Conservation (phyloP, 2,329 filamentous ascomycete genomes). For the Colletotrichum sp. region DNA sequence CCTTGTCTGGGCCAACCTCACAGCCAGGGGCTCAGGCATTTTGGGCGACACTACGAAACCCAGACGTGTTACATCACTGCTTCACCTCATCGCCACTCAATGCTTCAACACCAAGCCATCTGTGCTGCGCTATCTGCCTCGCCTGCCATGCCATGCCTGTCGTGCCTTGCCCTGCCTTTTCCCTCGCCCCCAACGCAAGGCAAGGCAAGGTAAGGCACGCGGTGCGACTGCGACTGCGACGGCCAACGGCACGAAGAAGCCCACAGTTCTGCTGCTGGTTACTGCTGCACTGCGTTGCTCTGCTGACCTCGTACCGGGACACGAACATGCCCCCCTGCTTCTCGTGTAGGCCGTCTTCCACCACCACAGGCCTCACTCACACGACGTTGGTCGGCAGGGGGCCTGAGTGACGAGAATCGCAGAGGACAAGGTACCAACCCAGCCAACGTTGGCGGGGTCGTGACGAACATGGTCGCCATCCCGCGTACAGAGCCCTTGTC, state of each 20-base stretch:
- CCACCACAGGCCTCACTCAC: background rate
- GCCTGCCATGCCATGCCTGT: background rate
- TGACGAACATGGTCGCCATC: constrained; percentile 7
- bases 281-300: background rate
- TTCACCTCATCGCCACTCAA: constrained; percentile 39
- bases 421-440: background rate
- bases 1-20: constrained; percentile 10
- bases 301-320: background rate
- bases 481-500: background rate
- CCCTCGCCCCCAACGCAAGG: background rate
- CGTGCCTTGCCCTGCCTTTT: background rate
- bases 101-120: constrained; percentile 23
- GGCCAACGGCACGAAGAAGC: background rate
- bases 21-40: constrained; percentile 18
- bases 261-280: background rate
- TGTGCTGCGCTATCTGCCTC: background rate
- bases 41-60: constrained; percentile 41
- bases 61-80: constrained; percentile 51
- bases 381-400: background rate
- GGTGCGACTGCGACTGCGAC: background rate
- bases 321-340: background rate
- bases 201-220: background rate
- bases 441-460: background rate
- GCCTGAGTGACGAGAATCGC: background rate
- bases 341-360: background rate